A percentile compares a stretch with the other conserved stretches of the same genome.
phyloP scores from a whole-genome alignment of 257 asterid genomes.

The Solanum chilense region DNA sequence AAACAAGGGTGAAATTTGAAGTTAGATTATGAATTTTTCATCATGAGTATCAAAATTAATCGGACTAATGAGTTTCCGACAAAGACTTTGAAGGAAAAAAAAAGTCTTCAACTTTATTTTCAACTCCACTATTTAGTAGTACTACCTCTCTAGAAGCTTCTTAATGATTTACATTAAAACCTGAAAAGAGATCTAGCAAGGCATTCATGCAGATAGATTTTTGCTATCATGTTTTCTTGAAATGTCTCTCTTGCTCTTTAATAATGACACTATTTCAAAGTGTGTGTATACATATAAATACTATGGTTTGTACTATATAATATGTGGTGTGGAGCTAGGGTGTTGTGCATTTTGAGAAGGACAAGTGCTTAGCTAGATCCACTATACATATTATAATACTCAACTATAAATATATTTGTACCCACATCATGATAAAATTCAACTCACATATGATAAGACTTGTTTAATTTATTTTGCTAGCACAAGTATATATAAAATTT shows the following conservation, averaged over 20 bases:
- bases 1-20: background rate
- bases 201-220: background rate
- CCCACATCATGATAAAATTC: background rate
- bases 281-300: background rate
- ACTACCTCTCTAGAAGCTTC: conserved; percentile 14
- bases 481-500: background rate
- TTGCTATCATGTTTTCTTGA: background rate
- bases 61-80: background rate
- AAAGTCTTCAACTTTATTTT: background rate
- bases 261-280: background rate
- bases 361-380: conserved; percentile 1
- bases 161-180: background rate
- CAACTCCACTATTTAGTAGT: background rate
- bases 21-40: background rate
- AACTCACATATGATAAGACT: background rate
- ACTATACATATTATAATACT: background rate
- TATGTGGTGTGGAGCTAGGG: background rate
- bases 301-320: background rate
- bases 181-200: conserved; percentile 5
- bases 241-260: background rate
- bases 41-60: background rate
- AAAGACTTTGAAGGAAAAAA: background rate
- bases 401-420: background rate
- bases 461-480: background rate
- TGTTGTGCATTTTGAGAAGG: background rate